Evolutionary conservation across 2,329 filamentous ascomycete species (phyloP).

Genomic region (Pezizomycotina sp.): DNA sequence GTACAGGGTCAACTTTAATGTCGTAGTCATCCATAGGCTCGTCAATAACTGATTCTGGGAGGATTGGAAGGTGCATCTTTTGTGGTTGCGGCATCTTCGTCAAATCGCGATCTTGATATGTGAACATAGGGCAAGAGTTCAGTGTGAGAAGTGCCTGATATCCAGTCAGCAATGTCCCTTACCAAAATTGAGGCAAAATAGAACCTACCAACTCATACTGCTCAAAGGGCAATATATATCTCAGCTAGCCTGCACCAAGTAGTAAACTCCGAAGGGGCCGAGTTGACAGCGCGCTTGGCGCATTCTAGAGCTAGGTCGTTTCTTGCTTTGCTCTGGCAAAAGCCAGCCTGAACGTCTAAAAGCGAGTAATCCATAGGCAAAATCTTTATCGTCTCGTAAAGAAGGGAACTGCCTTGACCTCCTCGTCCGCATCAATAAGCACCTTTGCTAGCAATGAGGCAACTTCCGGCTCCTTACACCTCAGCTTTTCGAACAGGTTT

Average conservation of each 20-base stretch:
- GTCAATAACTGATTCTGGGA: constrained; percentile 78
- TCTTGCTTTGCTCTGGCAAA: constrained; percentile 75
- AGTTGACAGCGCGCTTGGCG: constrained; percentile 84
- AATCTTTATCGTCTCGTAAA: constrained; percentile 77
- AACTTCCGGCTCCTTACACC: constrained; percentile 78
- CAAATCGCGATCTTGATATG: constrained; percentile 95
- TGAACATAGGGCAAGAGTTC: constrained; percentile 99
- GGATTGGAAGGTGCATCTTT: constrained; percentile 69
- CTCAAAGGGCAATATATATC: constrained; percentile 81
- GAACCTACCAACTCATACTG: constrained; percentile 56
- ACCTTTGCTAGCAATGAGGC: constrained; percentile 83
- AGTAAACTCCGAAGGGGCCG: constrained; percentile 88
- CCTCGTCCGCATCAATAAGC: constrained; percentile 85
- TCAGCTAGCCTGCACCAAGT: constrained; percentile 91
- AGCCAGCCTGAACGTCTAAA: constrained; percentile 84
- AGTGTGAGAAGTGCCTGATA: constrained; percentile 68
- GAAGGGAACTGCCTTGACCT: constrained; percentile 79
- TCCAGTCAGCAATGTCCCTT: neutral
- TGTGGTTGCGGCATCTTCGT: constrained; percentile 86
- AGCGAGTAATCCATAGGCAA: constrained; percentile 96
- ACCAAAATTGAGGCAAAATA: neutral
- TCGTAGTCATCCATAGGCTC: constrained; percentile 73
- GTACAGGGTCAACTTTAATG: constrained; percentile 22
- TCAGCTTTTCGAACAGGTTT: constrained; percentile 92
- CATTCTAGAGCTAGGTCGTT: constrained; percentile 78